These are phyloP conservation scores for Atkinsonella texensis DNA, from an alignment of 2,329 filamentous ascomycete genomes.

Conservation along the genomic window DNA sequence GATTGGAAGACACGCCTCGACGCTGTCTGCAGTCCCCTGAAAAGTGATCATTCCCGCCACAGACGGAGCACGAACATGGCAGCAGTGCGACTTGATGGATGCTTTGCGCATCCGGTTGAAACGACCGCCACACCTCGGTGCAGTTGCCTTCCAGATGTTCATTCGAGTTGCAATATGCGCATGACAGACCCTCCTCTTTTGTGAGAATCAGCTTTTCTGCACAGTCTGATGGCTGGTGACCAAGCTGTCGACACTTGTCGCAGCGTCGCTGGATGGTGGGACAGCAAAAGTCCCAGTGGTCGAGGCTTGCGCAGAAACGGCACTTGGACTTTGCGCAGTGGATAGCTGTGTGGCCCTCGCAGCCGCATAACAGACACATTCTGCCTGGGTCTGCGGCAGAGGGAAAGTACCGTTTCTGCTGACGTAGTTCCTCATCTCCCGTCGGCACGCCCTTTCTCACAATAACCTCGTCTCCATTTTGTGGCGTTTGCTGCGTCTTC, in stretches of 20 bases:
- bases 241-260: slow-evolving; percentile 48
- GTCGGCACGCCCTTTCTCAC: slow-evolving; percentile 14
- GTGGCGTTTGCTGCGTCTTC: neutral
- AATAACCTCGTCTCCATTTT: slow-evolving; percentile 4
- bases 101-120: slow-evolving; percentile 26
- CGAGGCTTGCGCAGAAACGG: slow-evolving; percentile 31
- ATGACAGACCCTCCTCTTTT: slow-evolving; percentile 42
- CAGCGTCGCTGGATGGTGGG: slow-evolving; percentile 37
- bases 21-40: slow-evolving; percentile 38
- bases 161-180: slow-evolving; percentile 44
- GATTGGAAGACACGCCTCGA: slow-evolving; percentile 15
- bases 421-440: slow-evolving; percentile 22
- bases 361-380: slow-evolving; percentile 41
- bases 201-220: slow-evolving; percentile 40
- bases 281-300: slow-evolving; percentile 39
- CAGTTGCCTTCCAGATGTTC: slow-evolving; percentile 50
- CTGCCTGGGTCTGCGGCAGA: slow-evolving; percentile 28
- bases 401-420: slow-evolving; percentile 40
- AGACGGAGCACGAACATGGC: slow-evolving; percentile 41
- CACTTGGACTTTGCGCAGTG: slow-evolving; percentile 36
- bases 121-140: slow-evolving; percentile 48
- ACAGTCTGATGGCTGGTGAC: slow-evolving; percentile 42
- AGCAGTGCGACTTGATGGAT: slow-evolving; percentile 38
- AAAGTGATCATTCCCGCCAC: slow-evolving; percentile 43
- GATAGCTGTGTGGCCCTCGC: slow-evolving; percentile 31